Evolutionary conservation across 208 protist genomes (phyloP), one percentile per base, ranked within the genome.

Genomic region (Leishmania lainsoni): DNA sequence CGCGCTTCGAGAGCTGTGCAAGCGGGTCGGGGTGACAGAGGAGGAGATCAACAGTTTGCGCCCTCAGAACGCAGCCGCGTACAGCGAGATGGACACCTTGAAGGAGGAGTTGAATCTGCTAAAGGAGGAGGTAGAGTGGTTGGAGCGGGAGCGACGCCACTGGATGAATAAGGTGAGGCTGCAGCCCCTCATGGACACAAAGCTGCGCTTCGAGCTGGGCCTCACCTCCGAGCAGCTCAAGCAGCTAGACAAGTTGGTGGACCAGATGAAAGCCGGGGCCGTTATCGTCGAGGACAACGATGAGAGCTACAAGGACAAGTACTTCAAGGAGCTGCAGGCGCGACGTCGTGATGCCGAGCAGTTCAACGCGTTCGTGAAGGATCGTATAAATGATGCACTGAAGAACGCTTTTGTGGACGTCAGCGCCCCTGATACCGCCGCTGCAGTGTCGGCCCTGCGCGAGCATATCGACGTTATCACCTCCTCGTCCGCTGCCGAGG

Each of bases 161-260:
- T 97, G 94, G 94, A 96, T 97, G 95, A 91, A 96, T 79, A 96
- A 96, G 71, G 95, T 98, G 42, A 93, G 95, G 26, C 83, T 98
- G 66, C 93, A 97, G 82, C 92, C 95, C 2, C 88, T 98, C 3
- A 89, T 96, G 85, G 90, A 96, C 83, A 95, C 94, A 0, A 96
- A 97, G 83, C 87, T 97, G 75, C 90, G 92, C 58, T 89, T 95
- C 59, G 90, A 96, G 83, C 86, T 98, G 9, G 94, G 93, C 2
- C 90, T 98, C 26, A 91, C 90, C 2, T 86, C 90, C 2, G 92
- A 97, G 61, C 95, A 98, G 76, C 87, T 97, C 58, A 87, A 89
- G 49, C 92, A 94, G 69, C 88, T 98, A 5, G 92, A 95, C 63
- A 80, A 89, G n/a, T 77, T 98, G 9, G 91, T 95, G 2, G 93